Evolutionary conservation across 345 rosid species (phyloP).

Genomic region (Zanthoxylum bungeanum): DNA sequence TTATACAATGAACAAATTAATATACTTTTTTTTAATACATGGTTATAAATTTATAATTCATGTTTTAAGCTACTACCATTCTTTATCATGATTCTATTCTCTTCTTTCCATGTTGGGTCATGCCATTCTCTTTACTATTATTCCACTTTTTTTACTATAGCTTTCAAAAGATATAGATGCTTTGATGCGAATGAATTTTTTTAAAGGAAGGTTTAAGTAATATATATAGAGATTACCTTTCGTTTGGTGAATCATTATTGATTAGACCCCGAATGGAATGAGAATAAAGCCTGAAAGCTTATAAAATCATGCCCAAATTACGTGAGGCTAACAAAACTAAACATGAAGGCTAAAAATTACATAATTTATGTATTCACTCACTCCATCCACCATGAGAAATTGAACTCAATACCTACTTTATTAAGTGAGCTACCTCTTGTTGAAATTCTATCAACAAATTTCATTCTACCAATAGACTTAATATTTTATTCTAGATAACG

Average conservation of each 20-base stretch:
- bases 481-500: background rate
- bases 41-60: conserved; percentile 3
- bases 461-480: background rate
- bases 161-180: conserved; percentile 21
- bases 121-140: conserved; percentile 34
- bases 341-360: too few species aligned
- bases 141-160: conserved; percentile 21
- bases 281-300: too few species aligned
- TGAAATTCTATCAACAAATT: conserved; percentile 4
- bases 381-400: too few species aligned
- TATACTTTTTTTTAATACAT: background rate
- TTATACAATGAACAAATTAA: background rate
- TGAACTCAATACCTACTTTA: too few species aligned
- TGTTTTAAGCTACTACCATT: conserved; percentile 24
- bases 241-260: too few species aligned
- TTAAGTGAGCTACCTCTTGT: too few species aligned
- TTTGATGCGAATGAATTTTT: conserved; percentile 30
- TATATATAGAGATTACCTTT: too few species aligned
- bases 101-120: conserved; percentile 47
- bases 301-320: too few species aligned
- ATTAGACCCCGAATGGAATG: too few species aligned
- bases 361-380: too few species aligned
- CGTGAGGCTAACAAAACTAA: too few species aligned
- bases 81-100: conserved; percentile 48
- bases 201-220: too few species aligned